A percentile compares a stretch with the other conserved stretches of the same genome.
Evolutionary conservation across 108 stramenopile species (phyloP).

Genomic region (Aurantiochytrium sp.): DNA sequence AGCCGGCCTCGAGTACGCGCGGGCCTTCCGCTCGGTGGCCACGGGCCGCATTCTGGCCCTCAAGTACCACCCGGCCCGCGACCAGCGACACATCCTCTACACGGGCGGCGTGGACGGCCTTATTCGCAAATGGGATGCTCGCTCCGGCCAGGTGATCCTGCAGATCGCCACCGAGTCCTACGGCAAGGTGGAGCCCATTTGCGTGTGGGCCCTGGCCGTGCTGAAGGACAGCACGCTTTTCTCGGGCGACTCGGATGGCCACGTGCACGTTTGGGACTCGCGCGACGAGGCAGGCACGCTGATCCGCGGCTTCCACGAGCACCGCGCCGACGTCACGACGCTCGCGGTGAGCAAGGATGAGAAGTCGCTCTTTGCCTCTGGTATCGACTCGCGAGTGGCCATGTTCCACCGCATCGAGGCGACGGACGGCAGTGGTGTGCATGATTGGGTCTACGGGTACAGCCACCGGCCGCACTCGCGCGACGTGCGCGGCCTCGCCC

Average conservation of each 20-base stretch:
- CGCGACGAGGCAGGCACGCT: constrained; percentile 2
- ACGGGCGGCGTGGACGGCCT: neutral
- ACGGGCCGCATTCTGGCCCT: neutral
- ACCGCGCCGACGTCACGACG: constrained; percentile 5
- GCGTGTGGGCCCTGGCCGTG: neutral
- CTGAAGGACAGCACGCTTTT: neutral
- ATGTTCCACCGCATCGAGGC: neutral
- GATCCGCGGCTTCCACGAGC: constrained; percentile 6
- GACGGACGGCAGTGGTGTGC: neutral
- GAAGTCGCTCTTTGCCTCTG: neutral
- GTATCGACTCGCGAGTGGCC: constrained; percentile 17
- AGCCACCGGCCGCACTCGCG: constrained; percentile 29
- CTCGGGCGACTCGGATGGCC: constrained; percentile 5
- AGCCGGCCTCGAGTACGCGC: neutral
- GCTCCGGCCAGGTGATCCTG: neutral
- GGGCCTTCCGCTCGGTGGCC: neutral
- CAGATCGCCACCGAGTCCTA: constrained; percentile 18
- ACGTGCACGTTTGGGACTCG: constrained; percentile 11
- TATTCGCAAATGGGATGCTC: constrained; percentile 23
- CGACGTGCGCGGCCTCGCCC: neutral
- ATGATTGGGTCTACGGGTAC: constrained; percentile 6
- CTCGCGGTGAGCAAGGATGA: constrained; percentile 2
- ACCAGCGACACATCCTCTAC: neutral
- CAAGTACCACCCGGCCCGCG: neutral
- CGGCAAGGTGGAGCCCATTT: constrained; percentile 14